phyloP scores from a whole-genome alignment of 805 yeast species.

The Pichia kluyveri region DNA sequence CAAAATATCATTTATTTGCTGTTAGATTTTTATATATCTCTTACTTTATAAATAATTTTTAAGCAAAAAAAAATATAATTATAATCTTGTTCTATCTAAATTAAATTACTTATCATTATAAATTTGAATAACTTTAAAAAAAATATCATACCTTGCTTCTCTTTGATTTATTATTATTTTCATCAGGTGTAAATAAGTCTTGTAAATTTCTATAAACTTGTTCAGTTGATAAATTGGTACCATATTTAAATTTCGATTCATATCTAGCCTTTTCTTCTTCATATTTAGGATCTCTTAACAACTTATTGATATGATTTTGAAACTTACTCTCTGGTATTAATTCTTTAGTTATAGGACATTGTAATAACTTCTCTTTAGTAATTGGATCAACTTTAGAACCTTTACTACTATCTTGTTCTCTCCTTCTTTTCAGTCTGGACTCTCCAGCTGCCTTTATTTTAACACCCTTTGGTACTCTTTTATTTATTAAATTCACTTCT shows the following conservation, averaged over 20 bases:
- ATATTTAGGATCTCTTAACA: slow-evolving; percentile 72
- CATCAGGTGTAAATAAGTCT: slow-evolving; percentile 19
- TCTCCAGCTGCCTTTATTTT: slow-evolving; percentile 67
- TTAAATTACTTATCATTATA: not conserved
- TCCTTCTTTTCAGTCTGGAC: slow-evolving; percentile 37
- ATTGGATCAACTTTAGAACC: slow-evolving; percentile 6
- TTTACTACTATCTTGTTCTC: slow-evolving; percentile 2
- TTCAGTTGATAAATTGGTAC: slow-evolving; percentile 23
- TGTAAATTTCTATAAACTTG: slow-evolving; percentile 59
- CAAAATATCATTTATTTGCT: not conserved
- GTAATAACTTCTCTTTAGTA: slow-evolving; percentile 31
- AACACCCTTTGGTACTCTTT: slow-evolving; percentile 36
- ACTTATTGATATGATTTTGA: slow-evolving; percentile 58
- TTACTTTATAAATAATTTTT: not conserved
- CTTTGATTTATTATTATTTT: slow-evolving; percentile 4
- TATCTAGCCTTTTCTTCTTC: slow-evolving; percentile 57
- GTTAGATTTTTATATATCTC: not conserved
- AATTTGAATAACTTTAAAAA: not conserved
- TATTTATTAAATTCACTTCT: not conserved
- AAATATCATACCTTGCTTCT: not conserved
- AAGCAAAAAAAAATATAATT: not conserved
- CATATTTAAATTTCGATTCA: slow-evolving; percentile 42
- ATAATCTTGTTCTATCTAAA: not conserved
- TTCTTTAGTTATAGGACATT: slow-evolving; percentile 75
- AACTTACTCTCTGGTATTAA: slow-evolving; percentile 62